Conservation (phyloP, 495 filamentous ascomycete species). For the Penicillium ucsense region DNA sequence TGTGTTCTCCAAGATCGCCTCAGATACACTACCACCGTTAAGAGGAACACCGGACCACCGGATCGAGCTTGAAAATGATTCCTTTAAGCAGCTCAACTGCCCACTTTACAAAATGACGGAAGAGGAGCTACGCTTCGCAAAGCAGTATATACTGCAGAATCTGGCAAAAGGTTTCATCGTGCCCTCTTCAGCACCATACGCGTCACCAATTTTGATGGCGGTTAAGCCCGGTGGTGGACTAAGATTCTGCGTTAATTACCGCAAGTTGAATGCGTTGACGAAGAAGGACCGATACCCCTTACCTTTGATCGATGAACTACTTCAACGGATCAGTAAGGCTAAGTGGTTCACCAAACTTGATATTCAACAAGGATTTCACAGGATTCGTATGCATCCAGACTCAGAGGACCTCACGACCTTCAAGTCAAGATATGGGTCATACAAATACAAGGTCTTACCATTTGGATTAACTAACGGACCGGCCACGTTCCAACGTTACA, state of each 20-base stretch:
- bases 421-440: not conserved
- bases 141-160: slow-evolving; percentile 1
- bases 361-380: slow-evolving; percentile 29
- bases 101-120: not conserved
- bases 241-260: slow-evolving; percentile 37
- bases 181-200: slow-evolving; percentile 10
- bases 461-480: slow-evolving; percentile 1
- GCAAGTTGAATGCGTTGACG: slow-evolving; percentile 30
- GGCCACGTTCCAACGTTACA: slow-evolving; percentile 1
- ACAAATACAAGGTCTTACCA: slow-evolving; percentile 2
- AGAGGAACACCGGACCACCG: not conserved
- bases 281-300: slow-evolving; percentile 36
- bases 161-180: slow-evolving; percentile 28
- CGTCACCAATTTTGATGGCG: slow-evolving; percentile 25
- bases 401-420: not conserved
- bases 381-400: slow-evolving; percentile 13
- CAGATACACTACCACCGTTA: not conserved
- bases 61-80: not conserved
- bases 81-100: not conserved
- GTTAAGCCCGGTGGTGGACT: slow-evolving; percentile 23
- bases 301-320: slow-evolving; percentile 34
- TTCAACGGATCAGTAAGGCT: slow-evolving; percentile 17
- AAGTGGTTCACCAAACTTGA: slow-evolving; percentile 39
- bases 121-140: not conserved
- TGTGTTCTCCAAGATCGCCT: slow-evolving; percentile 5